Conservation (phyloP, 2,329 filamentous ascomycete genomes). For the Exserohilum rostratum region DNA sequence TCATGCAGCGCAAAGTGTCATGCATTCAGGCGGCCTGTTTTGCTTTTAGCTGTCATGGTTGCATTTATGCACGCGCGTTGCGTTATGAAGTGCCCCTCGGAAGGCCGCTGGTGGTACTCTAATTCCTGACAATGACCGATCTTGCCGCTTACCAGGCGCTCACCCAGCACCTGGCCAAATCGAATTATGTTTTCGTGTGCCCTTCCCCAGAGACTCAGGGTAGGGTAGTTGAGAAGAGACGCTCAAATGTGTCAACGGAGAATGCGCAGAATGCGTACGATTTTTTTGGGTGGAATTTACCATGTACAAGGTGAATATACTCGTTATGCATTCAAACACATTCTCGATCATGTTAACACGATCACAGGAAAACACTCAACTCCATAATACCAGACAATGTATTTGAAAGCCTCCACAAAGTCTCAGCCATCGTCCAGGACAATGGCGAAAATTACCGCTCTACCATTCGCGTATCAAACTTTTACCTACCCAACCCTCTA, state of each 20-base stretch:
- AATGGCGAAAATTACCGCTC: constrained; percentile 19
- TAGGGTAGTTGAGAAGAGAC: constrained; percentile 25
- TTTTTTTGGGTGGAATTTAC: constrained; percentile 32
- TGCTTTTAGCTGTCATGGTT: not conserved
- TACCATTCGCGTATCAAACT: constrained; percentile 28
- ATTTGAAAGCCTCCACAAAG: constrained; percentile 14
- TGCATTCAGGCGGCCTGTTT: not conserved
- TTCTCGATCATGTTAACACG: not conserved
- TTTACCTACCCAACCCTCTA: constrained; percentile 21
- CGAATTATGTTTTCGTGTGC: constrained; percentile 25
- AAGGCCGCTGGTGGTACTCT: constrained; percentile 1
- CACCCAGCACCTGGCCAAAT: constrained; percentile 18
- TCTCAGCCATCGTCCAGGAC: constrained; percentile 12
- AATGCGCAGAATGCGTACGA: constrained; percentile 24
- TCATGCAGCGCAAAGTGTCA: not conserved
- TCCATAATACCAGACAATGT: constrained; percentile 22
- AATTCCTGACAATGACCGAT: constrained; percentile 13
- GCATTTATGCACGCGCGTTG: not conserved
- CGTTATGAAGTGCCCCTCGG: constrained; percentile 7
- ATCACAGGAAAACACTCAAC: constrained; percentile 15
- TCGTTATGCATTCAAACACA: not conserved
- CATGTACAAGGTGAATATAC: constrained; percentile 28
- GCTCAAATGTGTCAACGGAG: constrained; percentile 15
- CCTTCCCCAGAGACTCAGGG: constrained; percentile 31
- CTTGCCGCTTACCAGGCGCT: constrained; percentile 19